Base-by-base conservation (phyloP, 2,329 filamentous ascomycete species). In the Diplodia intermedia region DNA sequence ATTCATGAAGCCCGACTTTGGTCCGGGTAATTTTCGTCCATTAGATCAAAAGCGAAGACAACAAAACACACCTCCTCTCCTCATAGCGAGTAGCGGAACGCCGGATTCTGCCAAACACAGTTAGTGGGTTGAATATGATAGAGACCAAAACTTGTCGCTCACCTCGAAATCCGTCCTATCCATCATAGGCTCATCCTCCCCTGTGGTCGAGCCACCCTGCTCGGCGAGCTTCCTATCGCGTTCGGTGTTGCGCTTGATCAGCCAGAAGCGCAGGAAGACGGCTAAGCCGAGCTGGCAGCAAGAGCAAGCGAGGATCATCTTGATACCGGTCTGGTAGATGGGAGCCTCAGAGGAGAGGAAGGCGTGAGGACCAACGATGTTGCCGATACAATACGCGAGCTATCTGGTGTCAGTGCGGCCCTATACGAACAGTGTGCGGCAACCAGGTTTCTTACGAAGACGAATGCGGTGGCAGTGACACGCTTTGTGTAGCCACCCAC, bases 291-390 rank as follows among this genome's bases (percentile, higher is more conserved):
- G 73, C 69, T 83, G 82, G 9, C 75, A 76, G 20, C 77, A 79
- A 7, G 82, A 76, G 70, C 83, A 85, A 23, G 79, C 80, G 3
- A 87, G 73, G 18, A 84, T 83, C 8, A 85, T 75, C 67, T 82
- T 85, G 63, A 83, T 86, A 0, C 85, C 86, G 0, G 85, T 86
- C 36, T 77, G 75, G 36, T 87, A 88, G 0, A 80, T 72, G 0
- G 84, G 84, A 0, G 82, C 77, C 70, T 86, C 84, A 0, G 72
- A 63, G 0, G 76, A 77, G 2, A 84, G 69, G 71, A 85, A 85
- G 0, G 82, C 82, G 55, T 83, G 81, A 2, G 81, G 82, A 1
- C 82, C 81, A 65, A 83, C 80, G 65, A 84, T 79, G 66, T 84
- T 84, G n/a, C 82, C 82, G 2, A 78, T 72, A 29, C 81, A 83